A percentile compares a stretch with the other conserved stretches of the same genome.
phyloP scores from a whole-genome alignment of 2,329 filamentous ascomycete species.

The Apiospora kogelbergensis region DNA sequence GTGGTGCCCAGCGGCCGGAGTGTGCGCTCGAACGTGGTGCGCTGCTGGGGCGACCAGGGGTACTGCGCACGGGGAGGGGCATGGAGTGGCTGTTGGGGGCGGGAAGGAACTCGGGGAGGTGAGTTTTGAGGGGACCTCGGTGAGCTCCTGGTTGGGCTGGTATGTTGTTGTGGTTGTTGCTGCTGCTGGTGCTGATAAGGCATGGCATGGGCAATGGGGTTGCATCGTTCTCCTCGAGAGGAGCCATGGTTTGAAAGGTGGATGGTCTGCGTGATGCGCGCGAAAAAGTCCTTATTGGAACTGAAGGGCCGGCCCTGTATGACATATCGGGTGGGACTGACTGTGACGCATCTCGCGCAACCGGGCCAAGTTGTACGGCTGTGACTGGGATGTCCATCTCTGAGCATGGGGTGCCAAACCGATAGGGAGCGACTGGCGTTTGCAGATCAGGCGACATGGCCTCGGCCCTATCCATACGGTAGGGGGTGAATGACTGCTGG shows the following conservation, averaged over 20 bases:
- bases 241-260: constrained; percentile 66
- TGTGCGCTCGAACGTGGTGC: constrained; percentile 42
- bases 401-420: constrained; percentile 83
- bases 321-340: constrained; percentile 94
- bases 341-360: constrained; percentile 78
- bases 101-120: constrained; percentile 33
- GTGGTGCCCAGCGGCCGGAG: constrained; percentile 36
- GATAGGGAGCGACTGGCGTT: constrained; percentile 64
- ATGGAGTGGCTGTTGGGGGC: constrained; percentile 43
- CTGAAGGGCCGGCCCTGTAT: constrained; percentile 53
- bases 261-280: constrained; percentile 66
- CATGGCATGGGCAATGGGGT: constrained; percentile 34
- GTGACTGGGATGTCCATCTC: constrained; percentile 88
- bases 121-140: constrained; percentile 36
- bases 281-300: constrained; percentile 46
- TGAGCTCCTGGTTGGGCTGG: constrained; percentile 31
- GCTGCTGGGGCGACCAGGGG: constrained; percentile 55
- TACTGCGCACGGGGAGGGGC: constrained; percentile 56
- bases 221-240: constrained; percentile 65
- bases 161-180: neutral
- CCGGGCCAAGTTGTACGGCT: constrained; percentile 66
- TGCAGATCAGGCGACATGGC: constrained; percentile 56
- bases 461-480: constrained; percentile 52
- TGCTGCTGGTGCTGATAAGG: constrained; percentile 14
- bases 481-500: constrained; percentile 43